Percentiles rank a stretch among this genome's conserved stretches.
phyloP scores from a whole-genome alignment of 106 monocot genomes.

The Alisma plantagoaquatica region DNA sequence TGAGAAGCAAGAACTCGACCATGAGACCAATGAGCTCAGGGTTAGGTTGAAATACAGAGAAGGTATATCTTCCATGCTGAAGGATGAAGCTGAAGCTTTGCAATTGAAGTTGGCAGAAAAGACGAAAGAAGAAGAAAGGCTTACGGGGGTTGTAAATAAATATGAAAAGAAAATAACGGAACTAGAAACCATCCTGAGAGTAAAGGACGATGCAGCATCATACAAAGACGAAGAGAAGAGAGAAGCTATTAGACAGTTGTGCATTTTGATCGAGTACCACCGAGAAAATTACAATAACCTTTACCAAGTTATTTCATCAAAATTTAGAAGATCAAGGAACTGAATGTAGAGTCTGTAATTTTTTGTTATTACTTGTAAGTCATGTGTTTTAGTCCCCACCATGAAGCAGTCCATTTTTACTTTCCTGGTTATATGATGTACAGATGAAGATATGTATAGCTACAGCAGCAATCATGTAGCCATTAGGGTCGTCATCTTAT shows the following conservation, averaged over 20 bases:
- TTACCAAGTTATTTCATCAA: constrained; percentile 14
- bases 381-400: too few relatives aligned
- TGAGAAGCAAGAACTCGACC: constrained; percentile 26
- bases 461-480: too few relatives aligned
- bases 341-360: too few relatives aligned
- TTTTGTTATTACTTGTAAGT: too few relatives aligned
- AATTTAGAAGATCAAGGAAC: too few relatives aligned
- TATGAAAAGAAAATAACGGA: constrained; percentile 15
- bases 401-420: too few relatives aligned
- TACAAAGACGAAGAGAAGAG: constrained; percentile 60
- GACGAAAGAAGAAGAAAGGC: constrained; percentile 16
- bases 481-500: too few relatives aligned
- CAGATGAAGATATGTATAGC: too few relatives aligned
- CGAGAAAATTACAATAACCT: constrained; percentile 47
- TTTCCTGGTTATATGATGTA: too few relatives aligned
- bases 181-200: neutral
- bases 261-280: constrained; percentile 60
- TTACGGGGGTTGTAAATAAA: constrained; percentile 3
- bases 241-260: constrained; percentile 71
- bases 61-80: constrained; percentile 20
- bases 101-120: constrained; percentile 18
- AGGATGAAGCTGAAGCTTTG: constrained; percentile 16
- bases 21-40: constrained; percentile 21
- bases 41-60: constrained; percentile 32
- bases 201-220: constrained; percentile 22